Evolutionary conservation across 768 basidiomycete species (phyloP), one percentile per base, ranked within the genome.

Genomic region (Russula compacta): DNA sequence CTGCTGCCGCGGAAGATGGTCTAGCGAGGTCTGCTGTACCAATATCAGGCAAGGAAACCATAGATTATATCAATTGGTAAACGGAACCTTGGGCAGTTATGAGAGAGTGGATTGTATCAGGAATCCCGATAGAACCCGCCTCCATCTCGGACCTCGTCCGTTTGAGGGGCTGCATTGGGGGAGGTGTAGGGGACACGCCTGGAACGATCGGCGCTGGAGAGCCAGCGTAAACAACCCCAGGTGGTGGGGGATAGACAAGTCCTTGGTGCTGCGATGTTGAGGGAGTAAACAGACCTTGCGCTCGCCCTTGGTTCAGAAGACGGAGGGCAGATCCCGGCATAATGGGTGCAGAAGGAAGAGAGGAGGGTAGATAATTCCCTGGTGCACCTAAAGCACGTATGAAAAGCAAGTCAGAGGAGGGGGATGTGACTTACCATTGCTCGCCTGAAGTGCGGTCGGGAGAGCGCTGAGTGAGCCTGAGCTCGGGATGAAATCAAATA

Each of bases 401-500:
- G 10, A 44, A 57, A 40, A 15, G 6, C 29, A 51, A 59, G 48
- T 42, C 19, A 7, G 8, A 6, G 43, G 36, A 38, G n/a, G 46
- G 3, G n/a, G 29, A 35, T n/a, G 5, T 10, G 33, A 21, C 52
- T 53, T 54, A 48, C 66, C 65, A 65, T 60, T 52, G 36, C 61
- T 56, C 17, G 61, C 46, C 53, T 66, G 67, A 61, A 71, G 60
- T 52, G 70, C 68, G 38, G 70, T 56, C 9, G 89, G 86, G 52
- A 92, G 78, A 43, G 85, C 77, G n/a, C 81, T 75, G 56, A 92
- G 76, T 19, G 87, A 82, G 66, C 81, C 81, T 52, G 87, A 81
- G 66, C 81, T 83, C 2, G 93, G 94, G 17, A 87, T 85, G 70
- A 93, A 95, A 73, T 98, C 95, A 73, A 99, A 95, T 62, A 99